Base-by-base conservation (phyloP, 164 flowering plant species). In the Macadamia tetraphylla region DNA sequence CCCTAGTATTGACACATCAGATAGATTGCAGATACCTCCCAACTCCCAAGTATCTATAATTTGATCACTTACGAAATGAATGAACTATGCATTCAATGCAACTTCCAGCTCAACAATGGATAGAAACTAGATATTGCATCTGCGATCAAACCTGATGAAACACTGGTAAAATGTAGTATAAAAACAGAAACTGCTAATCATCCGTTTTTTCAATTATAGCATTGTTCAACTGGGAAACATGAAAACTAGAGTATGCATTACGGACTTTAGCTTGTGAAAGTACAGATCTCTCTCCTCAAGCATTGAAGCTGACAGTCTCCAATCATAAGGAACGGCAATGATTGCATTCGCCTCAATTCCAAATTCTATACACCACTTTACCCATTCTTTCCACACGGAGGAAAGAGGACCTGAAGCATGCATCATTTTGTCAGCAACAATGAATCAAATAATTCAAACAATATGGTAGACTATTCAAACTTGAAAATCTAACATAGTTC, bases 361-460 rank as follows among this genome's bases (percentile, higher is more conserved):
- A 83, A 94, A 94, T 71, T 94, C 94, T 73, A 94, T 82, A 76
- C 99, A 94, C 99, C 99, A 94, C 75, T 90, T 92, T 29, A 94
- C 66, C 99, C 99, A 94, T 68, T 94, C 99, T 79, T 90, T 94
- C 99, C 99, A 94, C 35, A 94, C 94, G 13, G 98, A 89, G 48
- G 99, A 94, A 63, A 94, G 92, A 75, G 99, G 98, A 74, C 99
- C 99, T 92, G 84, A 60, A 62, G 6, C 68, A 75, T 17, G 62
- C 35, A 72, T 59, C 40, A 35, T 70, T 73, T 56, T 42, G 35
- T 60, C 29, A 31, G 46, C 9, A 57, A 29, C 29, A 40, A 30
- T 17, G 13, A 30, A 48, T 46, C 14, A 44, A 29, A 67, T 40
- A 29, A 55, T 29, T n/a, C 6, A 57, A 42, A 67, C 13, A 10